These are phyloP conservation scores for Astrephomene gubernaculifera DNA, from an alignment of 139 green algal genomes.

Conservation along the genomic window DNA sequence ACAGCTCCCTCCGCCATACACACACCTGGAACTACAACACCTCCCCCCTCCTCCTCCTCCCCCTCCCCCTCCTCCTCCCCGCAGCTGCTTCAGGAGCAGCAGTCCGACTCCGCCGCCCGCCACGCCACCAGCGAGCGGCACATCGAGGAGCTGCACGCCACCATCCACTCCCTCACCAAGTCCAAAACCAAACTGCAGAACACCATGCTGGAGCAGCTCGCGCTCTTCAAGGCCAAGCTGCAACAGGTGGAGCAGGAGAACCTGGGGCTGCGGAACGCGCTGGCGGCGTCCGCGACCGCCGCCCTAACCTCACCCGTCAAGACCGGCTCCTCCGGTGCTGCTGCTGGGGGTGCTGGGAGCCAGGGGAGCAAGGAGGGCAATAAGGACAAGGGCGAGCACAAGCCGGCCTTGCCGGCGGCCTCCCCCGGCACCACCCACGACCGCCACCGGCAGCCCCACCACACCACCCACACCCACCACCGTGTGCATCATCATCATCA, in stretches of 20 bases:
- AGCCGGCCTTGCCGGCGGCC: no score
- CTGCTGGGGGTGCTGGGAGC: no score
- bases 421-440: no score
- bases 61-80: background rate
- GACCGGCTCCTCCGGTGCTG: no score
- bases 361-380: no score
- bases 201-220: constrained; percentile 44
- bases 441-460: no score
- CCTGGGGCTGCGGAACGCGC: constrained; percentile 5
- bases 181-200: constrained; percentile 42
- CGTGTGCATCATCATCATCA: no score
- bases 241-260: constrained; percentile 38
- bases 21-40: background rate
- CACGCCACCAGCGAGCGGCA: constrained; percentile 22
- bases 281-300: background rate
- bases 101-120: constrained; percentile 5
- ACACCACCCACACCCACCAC: no score
- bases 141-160: constrained; percentile 40
- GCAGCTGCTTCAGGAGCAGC: constrained; percentile 9
- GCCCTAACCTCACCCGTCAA: background rate
- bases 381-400: no score
- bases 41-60: background rate
- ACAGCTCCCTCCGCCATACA: no score
- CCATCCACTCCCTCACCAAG: constrained; percentile 10
- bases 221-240: constrained; percentile 43